Evolutionary conservation across 371 early-diverging fungal species (phyloP).

Genomic region (Mortierella sp.): DNA sequence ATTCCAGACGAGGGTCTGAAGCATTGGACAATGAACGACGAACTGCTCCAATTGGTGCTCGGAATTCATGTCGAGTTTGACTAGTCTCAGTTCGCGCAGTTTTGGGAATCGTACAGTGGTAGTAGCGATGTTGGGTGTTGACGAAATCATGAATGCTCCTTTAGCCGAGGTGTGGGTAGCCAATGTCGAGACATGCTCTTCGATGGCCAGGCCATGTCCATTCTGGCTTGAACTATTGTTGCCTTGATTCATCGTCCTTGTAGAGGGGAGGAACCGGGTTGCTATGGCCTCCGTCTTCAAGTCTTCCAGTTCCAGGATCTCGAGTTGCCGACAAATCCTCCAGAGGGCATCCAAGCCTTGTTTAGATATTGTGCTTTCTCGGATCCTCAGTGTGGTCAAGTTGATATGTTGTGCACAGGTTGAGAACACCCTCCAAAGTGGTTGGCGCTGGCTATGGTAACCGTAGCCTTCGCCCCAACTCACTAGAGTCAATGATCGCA

Average conservation of each 20-base stretch:
- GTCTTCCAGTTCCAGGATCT: too few relatives aligned
- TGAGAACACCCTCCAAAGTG: background rate
- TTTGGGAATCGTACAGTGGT: conserved; percentile 5
- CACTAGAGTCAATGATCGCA: background rate
- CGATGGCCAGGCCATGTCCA: too few relatives aligned
- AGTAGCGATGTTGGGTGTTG: too few relatives aligned
- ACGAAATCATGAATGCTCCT: too few relatives aligned
- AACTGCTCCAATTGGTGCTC: conserved; percentile 5
- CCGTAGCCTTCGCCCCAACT: background rate
- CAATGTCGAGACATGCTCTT: too few relatives aligned
- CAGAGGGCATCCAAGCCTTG: conserved; percentile 13
- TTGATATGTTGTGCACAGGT: too few relatives aligned
- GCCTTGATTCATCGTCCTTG: too few relatives aligned
- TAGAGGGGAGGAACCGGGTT: too few relatives aligned
- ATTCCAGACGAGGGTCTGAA: conserved; percentile 6
- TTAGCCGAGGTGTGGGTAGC: background rate
- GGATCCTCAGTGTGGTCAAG: conserved; percentile 3
- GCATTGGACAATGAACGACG: conserved; percentile 6
- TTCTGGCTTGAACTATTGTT: too few relatives aligned
- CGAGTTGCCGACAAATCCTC: conserved; percentile 10
- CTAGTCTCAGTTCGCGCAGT: conserved; percentile 4
- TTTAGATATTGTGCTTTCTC: background rate
- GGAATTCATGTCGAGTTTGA: background rate
- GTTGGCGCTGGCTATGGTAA: background rate
- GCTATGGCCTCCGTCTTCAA: too few relatives aligned